These are phyloP conservation scores for Mortierella sp. DNA, from an alignment of 371 early-diverging fungal genomes.

Conservation along the genomic window DNA sequence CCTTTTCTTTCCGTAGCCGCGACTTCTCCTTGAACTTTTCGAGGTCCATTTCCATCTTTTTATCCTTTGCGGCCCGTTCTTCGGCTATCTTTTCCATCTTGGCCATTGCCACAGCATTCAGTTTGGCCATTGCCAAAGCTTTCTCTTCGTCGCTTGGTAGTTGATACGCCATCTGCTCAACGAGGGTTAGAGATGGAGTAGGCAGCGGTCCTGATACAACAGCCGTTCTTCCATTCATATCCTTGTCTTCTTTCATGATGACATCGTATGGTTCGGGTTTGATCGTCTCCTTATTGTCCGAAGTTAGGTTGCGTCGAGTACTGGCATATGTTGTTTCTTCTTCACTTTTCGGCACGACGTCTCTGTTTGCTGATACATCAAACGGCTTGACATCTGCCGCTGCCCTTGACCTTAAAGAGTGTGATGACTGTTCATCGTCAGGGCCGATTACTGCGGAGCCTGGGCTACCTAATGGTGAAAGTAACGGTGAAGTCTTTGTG, in stretches of 20 bases:
- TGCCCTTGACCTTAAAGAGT: conserved; percentile 7
- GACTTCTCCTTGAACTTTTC: conserved; percentile 37
- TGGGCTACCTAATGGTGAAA: conserved; percentile 29
- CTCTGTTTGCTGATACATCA: too few relatives aligned
- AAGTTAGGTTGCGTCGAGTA: neutral
- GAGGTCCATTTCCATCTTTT: conserved; percentile 18
- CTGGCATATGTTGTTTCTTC: neutral
- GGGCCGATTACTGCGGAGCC: neutral
- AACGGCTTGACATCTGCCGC: conserved; percentile 4
- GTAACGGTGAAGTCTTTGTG: conserved; percentile 12
- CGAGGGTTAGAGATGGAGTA: conserved; percentile 10
- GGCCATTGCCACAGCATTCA: conserved; percentile 11
- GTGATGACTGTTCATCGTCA: conserved; percentile 8
- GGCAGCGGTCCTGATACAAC: neutral
- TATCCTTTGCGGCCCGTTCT: conserved; percentile 22
- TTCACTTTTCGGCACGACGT: too few relatives aligned
- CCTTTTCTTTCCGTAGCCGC: conserved; percentile 26
- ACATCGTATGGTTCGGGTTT: neutral
- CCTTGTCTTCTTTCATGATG: conserved; percentile 11
- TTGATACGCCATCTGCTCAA: conserved; percentile 14
- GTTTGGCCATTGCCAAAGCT: conserved; percentile 8
- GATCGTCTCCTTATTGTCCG: neutral
- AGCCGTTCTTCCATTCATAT: neutral
- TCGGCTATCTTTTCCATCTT: conserved; percentile 21
- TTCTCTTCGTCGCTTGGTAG: conserved; percentile 26